Percentiles rank a stretch among this genome's conserved stretches.
phyloP scores from a whole-genome alignment of 2,329 filamentous ascomycete species.

The Sclerotinia spermophila region DNA sequence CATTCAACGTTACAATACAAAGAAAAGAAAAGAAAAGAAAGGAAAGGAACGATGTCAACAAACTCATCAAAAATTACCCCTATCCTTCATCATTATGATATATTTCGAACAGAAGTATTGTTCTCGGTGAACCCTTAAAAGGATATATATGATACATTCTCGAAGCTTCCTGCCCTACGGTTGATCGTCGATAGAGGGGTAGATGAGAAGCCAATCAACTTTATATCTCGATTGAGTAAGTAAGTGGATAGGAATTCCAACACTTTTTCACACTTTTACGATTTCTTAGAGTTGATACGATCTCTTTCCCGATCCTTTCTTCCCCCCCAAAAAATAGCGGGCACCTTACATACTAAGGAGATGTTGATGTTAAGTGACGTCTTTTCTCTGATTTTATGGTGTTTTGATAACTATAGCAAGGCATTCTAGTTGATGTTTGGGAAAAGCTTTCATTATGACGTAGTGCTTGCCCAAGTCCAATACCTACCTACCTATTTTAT shows the following conservation, averaged over 20 bases:
- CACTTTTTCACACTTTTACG: background rate
- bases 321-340: background rate
- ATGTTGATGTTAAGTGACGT: conserved; percentile 12
- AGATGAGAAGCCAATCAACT: conserved; percentile 3
- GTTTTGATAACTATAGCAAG: conserved; percentile 1
- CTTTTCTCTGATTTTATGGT: conserved; percentile 1
- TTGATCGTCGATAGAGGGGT: conserved; percentile 7
- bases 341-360: conserved; percentile 8
- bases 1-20: background rate
- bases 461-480: background rate
- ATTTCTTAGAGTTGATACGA: background rate
- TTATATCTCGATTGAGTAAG: background rate
- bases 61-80: background rate
- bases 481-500: conserved; percentile 13
- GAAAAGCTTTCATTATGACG: conserved; percentile 16
- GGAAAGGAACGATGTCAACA: background rate
- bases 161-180: conserved; percentile 4
- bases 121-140: background rate
- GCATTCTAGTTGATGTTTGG: background rate
- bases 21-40: too few species aligned
- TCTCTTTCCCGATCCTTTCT: background rate
- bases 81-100: conserved; percentile 6
- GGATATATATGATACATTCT: background rate
- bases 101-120: background rate
- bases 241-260: conserved; percentile 1